Percentiles rank a stretch among this genome's conserved stretches.
These are phyloP conservation scores for Boletales sp. DNA, from an alignment of 768 basidiomycete species.

Conservation along the genomic window DNA sequence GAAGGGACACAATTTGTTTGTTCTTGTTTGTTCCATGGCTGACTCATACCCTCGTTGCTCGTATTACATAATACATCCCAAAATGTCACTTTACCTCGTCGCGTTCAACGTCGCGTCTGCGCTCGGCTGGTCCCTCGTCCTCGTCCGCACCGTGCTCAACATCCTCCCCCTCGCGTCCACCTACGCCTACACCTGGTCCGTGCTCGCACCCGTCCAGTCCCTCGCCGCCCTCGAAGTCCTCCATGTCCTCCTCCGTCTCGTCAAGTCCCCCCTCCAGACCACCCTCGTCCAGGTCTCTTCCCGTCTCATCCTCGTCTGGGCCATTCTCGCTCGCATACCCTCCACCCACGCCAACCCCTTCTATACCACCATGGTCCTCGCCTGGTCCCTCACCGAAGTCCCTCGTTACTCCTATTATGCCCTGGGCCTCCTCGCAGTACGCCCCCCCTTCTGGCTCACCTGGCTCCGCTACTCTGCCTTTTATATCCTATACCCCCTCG, in stretches of 20 bases:
- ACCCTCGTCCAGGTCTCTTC: constrained; percentile 79
- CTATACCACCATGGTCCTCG: constrained; percentile 87
- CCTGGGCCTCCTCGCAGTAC: constrained; percentile 52
- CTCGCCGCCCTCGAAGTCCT: constrained; percentile 80
- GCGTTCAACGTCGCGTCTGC: constrained; percentile 76
- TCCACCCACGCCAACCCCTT: constrained; percentile 67
- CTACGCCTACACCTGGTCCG: constrained; percentile 53
- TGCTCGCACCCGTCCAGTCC: constrained; percentile 73
- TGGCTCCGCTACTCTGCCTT: constrained; percentile 91
- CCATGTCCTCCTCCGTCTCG: constrained; percentile 77
- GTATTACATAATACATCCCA: no score
- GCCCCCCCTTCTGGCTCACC: constrained; percentile 53
- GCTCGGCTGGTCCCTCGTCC: constrained; percentile 71
- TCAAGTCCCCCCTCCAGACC: constrained; percentile 70
- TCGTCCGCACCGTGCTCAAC: constrained; percentile 51
- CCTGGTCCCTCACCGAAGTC: constrained; percentile 91
- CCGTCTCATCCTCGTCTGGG: constrained; percentile 84
- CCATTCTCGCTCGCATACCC: constrained; percentile 42
- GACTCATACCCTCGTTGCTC: constrained; percentile 4
- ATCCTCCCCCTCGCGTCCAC: constrained; percentile 44
- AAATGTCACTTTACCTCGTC: no score
- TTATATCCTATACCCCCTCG: constrained; percentile 89
- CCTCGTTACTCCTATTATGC: constrained; percentile 91
- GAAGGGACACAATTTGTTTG: constrained; percentile 14
- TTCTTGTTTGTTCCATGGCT: constrained; percentile 15